phyloP scores from a whole-genome alignment of 768 basidiomycete species.

The Coprinopsis sp. region DNA sequence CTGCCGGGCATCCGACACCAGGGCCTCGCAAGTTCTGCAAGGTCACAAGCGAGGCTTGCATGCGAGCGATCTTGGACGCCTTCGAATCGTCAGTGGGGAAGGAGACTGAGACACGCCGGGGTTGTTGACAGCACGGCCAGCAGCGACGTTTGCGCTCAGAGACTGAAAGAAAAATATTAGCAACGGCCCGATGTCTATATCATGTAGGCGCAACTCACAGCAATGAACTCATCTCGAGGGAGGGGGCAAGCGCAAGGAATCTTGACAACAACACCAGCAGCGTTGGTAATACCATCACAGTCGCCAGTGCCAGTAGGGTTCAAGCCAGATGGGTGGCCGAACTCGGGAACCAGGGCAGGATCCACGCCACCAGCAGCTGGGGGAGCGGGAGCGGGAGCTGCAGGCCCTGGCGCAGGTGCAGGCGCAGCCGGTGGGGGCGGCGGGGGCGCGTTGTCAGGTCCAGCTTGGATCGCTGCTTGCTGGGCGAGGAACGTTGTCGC shows the following conservation, averaged over 20 bases:
- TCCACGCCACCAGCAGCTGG: too few species aligned
- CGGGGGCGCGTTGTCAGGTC: too few species aligned
- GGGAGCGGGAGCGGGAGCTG: too few species aligned
- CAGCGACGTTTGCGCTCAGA: slow-evolving; percentile 52
- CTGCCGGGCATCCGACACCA: slow-evolving; percentile 63
- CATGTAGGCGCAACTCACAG: slow-evolving; percentile 28
- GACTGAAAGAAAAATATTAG: slow-evolving; percentile 18
- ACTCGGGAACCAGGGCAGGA: slow-evolving; percentile 49
- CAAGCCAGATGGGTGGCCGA: slow-evolving; percentile 50
- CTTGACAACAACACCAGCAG: slow-evolving; percentile 51
- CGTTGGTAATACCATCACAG: slow-evolving; percentile 60
- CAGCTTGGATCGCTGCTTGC: too few species aligned
- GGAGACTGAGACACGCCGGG: slow-evolving; percentile 47
- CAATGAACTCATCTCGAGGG: slow-evolving; percentile 44
- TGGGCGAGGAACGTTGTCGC: slow-evolving; percentile 55
- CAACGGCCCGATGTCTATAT: not conserved
- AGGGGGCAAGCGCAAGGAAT: slow-evolving; percentile 68
- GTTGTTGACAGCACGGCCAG: slow-evolving; percentile 63
- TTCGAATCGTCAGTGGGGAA: slow-evolving; percentile 62
- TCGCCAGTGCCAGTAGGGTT: slow-evolving; percentile 59
- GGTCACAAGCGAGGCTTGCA: slow-evolving; percentile 57
- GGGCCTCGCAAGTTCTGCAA: slow-evolving; percentile 71
- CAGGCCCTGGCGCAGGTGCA: too few species aligned
- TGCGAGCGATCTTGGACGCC: slow-evolving; percentile 48
- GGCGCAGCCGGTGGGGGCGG: too few species aligned